Conservation (phyloP, 2,329 filamentous ascomycete species). For the Diaporthe aspalathi region DNA sequence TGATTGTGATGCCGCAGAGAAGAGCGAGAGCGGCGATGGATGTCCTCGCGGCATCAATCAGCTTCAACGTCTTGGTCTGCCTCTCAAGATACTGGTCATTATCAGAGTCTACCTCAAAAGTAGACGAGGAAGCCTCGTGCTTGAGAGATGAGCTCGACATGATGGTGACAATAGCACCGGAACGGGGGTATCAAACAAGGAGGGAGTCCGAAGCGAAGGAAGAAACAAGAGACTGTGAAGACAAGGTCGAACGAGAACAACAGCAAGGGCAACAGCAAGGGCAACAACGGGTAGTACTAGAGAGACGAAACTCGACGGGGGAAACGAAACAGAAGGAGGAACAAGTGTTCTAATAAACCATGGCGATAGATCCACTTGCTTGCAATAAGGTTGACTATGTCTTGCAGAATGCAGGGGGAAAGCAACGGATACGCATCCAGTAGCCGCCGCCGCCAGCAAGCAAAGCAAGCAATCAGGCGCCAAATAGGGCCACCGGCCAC, state of each 20-base stretch:
- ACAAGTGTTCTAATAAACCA: conserved; percentile 6
- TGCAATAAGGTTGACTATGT: background rate
- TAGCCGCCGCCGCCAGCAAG: conserved; percentile 11
- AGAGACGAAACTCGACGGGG: background rate
- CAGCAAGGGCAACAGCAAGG: background rate
- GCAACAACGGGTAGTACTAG: background rate
- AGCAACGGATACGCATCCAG: conserved; percentile 8
- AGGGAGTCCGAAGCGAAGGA: background rate
- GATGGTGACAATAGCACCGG: background rate
- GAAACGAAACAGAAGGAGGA: conserved; percentile 32
- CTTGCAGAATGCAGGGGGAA: conserved; percentile 11
- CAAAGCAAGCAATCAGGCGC: background rate
- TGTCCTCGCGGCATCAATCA: conserved; percentile 58
- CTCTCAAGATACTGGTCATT: conserved; percentile 50
- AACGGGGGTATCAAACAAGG: conserved; percentile 27
- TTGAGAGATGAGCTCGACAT: conserved; percentile 38
- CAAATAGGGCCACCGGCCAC: background rate
- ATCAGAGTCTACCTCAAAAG: conserved; percentile 60
- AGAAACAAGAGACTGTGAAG: conserved; percentile 13
- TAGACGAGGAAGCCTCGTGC: conserved; percentile 52
- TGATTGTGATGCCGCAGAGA: conserved; percentile 61
- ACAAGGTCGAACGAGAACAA: conserved; percentile 10
- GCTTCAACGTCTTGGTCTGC: conserved; percentile 51
- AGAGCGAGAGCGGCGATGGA: conserved; percentile 63
- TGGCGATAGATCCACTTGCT: background rate